Evolutionary conservation across 768 basidiomycete genomes (phyloP), one percentile per base, ranked within the genome.

Genomic region (Mycena rosella): DNA sequence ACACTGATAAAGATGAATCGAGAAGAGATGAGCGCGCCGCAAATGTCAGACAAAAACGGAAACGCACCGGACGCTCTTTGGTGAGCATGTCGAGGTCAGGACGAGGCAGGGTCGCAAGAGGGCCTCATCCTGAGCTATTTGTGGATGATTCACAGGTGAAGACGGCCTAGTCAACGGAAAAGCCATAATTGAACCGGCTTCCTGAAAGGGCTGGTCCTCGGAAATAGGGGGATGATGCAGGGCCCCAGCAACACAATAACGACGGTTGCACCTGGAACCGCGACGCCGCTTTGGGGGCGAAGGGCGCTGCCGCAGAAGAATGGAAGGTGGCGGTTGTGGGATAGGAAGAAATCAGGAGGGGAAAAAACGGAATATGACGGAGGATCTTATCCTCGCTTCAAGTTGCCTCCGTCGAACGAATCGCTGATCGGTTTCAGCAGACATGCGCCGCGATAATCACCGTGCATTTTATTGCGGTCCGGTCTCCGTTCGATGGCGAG

Each of bases 121-220:
- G 36, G 64, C 65, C 17, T 63, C 70, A 55, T 71, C 66, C 22
- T 64, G 59, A 8, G 34, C 15, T 71, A 71, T 71, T 64, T 67
- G 53, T 60, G 63, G 54, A 30, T 49, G 38, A 22, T 55, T 63
- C 22, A 64, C 61, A 3, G 69, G 59, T 3, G 70, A 64, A 0
- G 70, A 68, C 8, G 66, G 70, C 30, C 69, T 70, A 17, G 69
- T 70, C 61, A 65, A 67, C 5, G 66, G 64, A 48, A 71, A 67
- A 38, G 59, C 45, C 70, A 71, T 71, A 34, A 26, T 62, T 20
- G 63, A 3, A 47, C 27, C 49, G 20, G 29, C 52, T 63, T 45
- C 60, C 13, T 30, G 20, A 26, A 45, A 54, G 15, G 32, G 53
- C 51, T 34, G 32, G 44, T 26, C 42, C 10, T 34, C 32, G 40